Percentiles rank a stretch among this genome's conserved stretches.
Conservation (phyloP, 1,284 basidiomycete genomes). For the Fomitiporia mediterranea region DNA sequence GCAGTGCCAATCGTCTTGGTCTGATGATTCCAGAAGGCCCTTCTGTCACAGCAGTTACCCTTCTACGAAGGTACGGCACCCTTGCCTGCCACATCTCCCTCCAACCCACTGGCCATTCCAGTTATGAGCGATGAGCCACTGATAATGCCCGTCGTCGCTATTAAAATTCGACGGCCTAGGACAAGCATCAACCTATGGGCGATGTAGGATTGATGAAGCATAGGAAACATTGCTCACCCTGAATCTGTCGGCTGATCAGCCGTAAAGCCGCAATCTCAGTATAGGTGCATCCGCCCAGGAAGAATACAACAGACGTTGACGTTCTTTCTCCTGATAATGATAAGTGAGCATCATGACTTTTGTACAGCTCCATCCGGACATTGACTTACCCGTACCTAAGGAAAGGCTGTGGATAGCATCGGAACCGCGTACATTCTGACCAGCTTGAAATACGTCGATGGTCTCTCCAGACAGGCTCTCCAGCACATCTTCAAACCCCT, state of each 20-base stretch:
- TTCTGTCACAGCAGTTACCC: neutral
- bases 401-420: constrained; percentile 31
- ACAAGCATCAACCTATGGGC: constrained; percentile 14
- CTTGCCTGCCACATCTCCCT: constrained; percentile 30
- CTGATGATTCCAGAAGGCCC: neutral
- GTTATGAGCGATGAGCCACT: constrained; percentile 73
- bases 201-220: constrained; percentile 13
- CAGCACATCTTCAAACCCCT: constrained; percentile 90
- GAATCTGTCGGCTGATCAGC: constrained; percentile 82
- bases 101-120: constrained; percentile 51
- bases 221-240: constrained; percentile 45
- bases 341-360: neutral
- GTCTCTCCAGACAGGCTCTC: constrained; percentile 79
- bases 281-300: constrained; percentile 97
- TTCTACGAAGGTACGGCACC: constrained; percentile 28
- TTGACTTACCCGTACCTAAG: constrained; percentile 41
- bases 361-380: constrained; percentile 3
- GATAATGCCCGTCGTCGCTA: constrained; percentile 86
- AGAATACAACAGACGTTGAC: constrained; percentile 90
- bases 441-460: constrained; percentile 72
- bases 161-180: constrained; percentile 80
- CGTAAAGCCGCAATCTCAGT: constrained; percentile 94
- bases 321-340: constrained; percentile 36
- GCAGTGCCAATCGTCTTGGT: no score
- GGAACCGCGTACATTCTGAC: constrained; percentile 30